Percentiles rank a stretch among this genome's conserved stretches.
phyloP scores from a whole-genome alignment of 495 filamentous ascomycete genomes.

The Penicillium robsamsonii region DNA sequence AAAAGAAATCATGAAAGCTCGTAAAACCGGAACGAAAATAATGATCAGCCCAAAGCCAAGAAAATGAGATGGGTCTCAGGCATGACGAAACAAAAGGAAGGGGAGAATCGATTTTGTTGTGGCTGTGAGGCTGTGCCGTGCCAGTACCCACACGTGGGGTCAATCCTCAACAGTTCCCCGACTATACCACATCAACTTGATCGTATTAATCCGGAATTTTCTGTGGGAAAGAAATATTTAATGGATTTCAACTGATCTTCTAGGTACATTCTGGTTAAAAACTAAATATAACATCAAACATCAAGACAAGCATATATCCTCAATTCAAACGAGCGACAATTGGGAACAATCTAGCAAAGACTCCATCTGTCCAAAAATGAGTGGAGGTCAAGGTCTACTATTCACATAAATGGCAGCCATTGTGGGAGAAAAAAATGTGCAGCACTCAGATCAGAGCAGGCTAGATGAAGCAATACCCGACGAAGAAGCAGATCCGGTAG shows the following conservation, averaged over 20 bases:
- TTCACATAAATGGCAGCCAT: not conserved
- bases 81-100: constrained; percentile 33
- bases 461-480: not conserved
- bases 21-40: not conserved
- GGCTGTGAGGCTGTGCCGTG: constrained; percentile 7
- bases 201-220: not conserved
- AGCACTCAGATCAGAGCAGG: not conserved
- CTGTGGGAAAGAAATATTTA: not conserved
- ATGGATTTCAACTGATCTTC: not conserved
- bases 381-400: not conserved
- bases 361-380: not conserved
- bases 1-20: not conserved
- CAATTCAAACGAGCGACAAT: not conserved
- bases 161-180: not conserved
- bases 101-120: constrained; percentile 4
- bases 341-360: not conserved
- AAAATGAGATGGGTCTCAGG: constrained; percentile 60
- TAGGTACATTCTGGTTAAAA: not conserved
- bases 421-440: not conserved
- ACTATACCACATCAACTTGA: too few species aligned
- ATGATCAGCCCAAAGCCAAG: not conserved
- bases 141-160: constrained; percentile 5
- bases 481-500: not conserved
- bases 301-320: not conserved
- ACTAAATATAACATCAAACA: not conserved